These are phyloP conservation scores for Ogataea methanolica DNA, from an alignment of 805 yeast genomes.

Conservation along the genomic window DNA sequence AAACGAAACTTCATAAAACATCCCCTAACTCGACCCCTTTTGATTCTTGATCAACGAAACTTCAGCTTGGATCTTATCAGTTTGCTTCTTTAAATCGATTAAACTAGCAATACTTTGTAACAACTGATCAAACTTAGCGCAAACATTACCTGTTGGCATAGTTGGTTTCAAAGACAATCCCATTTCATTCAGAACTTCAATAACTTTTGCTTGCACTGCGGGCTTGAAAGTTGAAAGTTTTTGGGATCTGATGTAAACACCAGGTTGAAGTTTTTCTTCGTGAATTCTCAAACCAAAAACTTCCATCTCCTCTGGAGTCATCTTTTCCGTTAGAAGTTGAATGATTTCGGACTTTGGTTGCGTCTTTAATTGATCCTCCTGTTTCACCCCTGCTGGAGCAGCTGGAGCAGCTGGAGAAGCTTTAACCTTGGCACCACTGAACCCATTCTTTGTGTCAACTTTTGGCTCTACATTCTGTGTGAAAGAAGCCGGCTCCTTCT, in stretches of 20 bases:
- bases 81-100: conserved; percentile 79
- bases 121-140: conserved; percentile 71
- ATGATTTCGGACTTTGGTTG: conserved; percentile 24
- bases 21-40: conserved; percentile 16
- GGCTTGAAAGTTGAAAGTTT: conserved; percentile 79
- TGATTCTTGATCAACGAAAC: conserved; percentile 41
- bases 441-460: no score
- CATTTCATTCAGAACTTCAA: conserved; percentile 66
- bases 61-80: conserved; percentile 85
- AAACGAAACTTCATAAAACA: no score
- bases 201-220: conserved; percentile 58
- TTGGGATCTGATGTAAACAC: conserved; percentile 77
- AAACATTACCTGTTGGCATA: conserved; percentile 79
- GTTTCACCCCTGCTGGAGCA: neutral
- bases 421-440: neutral
- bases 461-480: no score
- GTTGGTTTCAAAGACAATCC: conserved; percentile 78
- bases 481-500: conserved; percentile 12
- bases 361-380: neutral
- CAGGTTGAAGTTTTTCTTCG: conserved; percentile 68
- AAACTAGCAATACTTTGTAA: conserved; percentile 64
- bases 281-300: conserved; percentile 81
- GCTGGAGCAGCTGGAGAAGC: neutral
- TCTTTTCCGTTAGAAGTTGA: conserved; percentile 43
- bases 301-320: conserved; percentile 75